Conservation (phyloP, 75 land plant species). For the Chamaecyparis obtusa region DNA sequence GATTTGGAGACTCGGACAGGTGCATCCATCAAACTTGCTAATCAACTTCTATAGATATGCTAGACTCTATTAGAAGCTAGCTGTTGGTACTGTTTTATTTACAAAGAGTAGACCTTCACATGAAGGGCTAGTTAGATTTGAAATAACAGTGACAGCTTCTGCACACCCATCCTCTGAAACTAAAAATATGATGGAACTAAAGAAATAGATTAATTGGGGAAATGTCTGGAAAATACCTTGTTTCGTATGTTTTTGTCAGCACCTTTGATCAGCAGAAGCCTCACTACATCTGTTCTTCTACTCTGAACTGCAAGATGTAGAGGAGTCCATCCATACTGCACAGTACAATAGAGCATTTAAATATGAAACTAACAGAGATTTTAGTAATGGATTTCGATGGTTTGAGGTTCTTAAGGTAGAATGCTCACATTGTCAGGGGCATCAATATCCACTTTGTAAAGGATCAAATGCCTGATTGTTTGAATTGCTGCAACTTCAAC, state of each 20-base stretch:
- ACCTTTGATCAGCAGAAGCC: slow-evolving; percentile 73
- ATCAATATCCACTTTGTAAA: slow-evolving; percentile 74
- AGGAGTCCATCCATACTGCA: slow-evolving; percentile 93
- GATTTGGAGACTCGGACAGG: neutral
- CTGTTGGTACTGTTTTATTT: neutral
- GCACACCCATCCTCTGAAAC: neutral
- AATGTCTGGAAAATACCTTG: slow-evolving; percentile 21
- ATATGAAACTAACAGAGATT: neutral
- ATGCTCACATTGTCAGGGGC: slow-evolving; percentile 57
- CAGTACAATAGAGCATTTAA: neutral
- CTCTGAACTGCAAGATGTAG: slow-evolving; percentile 87
- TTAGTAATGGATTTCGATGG: neutral
- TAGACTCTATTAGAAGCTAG: neutral
- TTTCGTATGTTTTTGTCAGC: slow-evolving; percentile 68
- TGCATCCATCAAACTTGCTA: neutral
- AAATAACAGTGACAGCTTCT: neutral
- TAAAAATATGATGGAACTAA: neutral
- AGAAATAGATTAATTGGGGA: neutral
- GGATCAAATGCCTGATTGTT: slow-evolving; percentile 53
- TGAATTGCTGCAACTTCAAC: slow-evolving; percentile 61
- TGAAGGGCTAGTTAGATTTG: neutral
- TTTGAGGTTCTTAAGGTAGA: neutral
- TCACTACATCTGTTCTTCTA: slow-evolving; percentile 70
- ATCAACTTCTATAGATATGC: neutral
- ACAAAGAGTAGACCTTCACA: neutral